These are phyloP conservation scores for Globisporangium cylindrosporum DNA, from an alignment of 352 stramenopile genomes.

Conservation along the genomic window DNA sequence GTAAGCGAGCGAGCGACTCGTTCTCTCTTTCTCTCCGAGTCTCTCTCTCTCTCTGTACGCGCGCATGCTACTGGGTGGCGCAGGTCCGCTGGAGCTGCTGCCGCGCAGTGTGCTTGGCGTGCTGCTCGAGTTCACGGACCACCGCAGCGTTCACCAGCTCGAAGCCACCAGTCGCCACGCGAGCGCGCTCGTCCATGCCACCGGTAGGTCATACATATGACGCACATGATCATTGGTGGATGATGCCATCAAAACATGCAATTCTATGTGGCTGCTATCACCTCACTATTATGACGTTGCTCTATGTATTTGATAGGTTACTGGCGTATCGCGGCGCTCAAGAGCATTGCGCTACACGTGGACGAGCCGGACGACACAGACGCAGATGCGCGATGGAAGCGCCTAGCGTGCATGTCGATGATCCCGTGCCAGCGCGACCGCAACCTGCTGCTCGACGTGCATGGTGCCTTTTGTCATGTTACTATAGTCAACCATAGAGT, in stretches of 20 bases:
- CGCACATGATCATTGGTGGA: neutral
- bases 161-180: conserved; percentile 21
- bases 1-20: conserved; percentile 7
- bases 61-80: neutral
- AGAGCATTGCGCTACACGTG: conserved; percentile 13
- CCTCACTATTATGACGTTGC: neutral
- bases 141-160: conserved; percentile 26
- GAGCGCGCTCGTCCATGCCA: conserved; percentile 10
- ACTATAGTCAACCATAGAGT: neutral
- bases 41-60: neutral
- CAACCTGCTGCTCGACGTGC: conserved; percentile 23
- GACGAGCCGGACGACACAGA: conserved; percentile 11
- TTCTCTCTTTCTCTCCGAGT: neutral
- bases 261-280: neutral
- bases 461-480: conserved; percentile 19
- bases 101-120: conserved; percentile 25
- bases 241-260: neutral
- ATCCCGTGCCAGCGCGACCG: conserved; percentile 17
- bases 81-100: conserved; percentile 18
- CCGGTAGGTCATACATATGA: conserved; percentile 7
- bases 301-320: conserved; percentile 11
- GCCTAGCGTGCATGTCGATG: conserved; percentile 21
- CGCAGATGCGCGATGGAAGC: conserved; percentile 26
- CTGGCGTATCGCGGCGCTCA: conserved; percentile 20
- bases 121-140: conserved; percentile 28